Evolutionary conservation across 2,329 filamentous ascomycete genomes (phyloP), one percentile per base, ranked within the genome.

Genomic region (Beauveria medogensis): DNA sequence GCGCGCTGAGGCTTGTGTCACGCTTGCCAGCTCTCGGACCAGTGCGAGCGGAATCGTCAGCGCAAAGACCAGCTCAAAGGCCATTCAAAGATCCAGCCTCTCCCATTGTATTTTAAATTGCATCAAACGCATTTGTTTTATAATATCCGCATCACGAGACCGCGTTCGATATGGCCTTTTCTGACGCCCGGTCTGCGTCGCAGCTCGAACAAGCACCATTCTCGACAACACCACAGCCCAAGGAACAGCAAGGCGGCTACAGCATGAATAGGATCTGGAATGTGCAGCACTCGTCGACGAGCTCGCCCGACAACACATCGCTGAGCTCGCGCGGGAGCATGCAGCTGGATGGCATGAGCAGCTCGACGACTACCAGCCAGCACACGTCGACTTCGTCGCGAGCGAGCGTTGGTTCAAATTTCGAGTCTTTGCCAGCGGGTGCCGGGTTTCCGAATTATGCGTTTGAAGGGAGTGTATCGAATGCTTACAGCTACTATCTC

Each of bases 401-500:
- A 12, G n/a, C 58, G n/a, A 60, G 58, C 51, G 30, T 43, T 7
- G 51, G 43, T 22, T 60, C 58, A 10, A 60, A 54, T 50, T 43
- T 43, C n/a, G 50, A 60, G 14, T 30, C 26, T 26, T 28, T 60
- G 14, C 47, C 41, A 20, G 26, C 28, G 20, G 26, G 18, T 18
- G 9, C 37, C 4, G 41, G 57, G 5, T 10, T 53, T 7, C 1
- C 10, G 14, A 60, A 20, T 16, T 44, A 51, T 16, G 9, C 47
- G 18, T 48, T 58, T 24, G 34, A 53, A 9, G 28, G 41, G 8
- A 54, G 37, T 4, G 48, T 62, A 26, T 40, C 61, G 2, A 56
- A 52, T 37, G 69, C 62, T 16, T 80, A 76, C 60, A 77, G 74
- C 2, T 86, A 86, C 68, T 83, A 77, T 64, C 77, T 81, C 57